Base-by-base conservation (phyloP, 2,329 filamentous ascomycete genomes). In the Gaeumannomyces sp. region DNA sequence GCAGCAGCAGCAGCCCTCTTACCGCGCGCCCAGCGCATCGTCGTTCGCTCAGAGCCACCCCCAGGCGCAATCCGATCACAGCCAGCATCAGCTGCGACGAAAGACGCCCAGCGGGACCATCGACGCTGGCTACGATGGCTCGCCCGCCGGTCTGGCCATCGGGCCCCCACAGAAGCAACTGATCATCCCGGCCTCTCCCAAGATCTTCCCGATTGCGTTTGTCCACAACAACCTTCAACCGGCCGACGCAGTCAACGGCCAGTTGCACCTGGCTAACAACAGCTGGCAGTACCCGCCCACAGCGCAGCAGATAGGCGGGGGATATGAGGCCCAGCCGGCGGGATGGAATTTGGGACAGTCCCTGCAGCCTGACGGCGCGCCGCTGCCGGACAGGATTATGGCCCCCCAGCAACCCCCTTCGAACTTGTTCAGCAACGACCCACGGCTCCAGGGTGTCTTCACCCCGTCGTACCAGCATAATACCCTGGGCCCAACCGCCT, bases 81-180 rank as follows among this genome's bases (percentile, higher is more conserved):
- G 76, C 64, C 92, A 97, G 75, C 88, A 96, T 75, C 90, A 92
- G 70, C 81, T 97, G 65, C 87, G 94, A 69, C 87, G 94, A 69
- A 98, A 98, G 76, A 98, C 94, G 11, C 95, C 94, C 5, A 94
- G 89, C 72, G 95, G 94, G n/a, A 97, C 93, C 53, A 84, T 98
- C 67, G 89, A 94, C 69, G 92, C 91, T 64, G 93, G 92, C 14
- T 97, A 97, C 72, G 93, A 98, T 81, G 92, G 91, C 38, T 91
- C 91, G 6, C 87, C 89, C 1, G 83, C 88, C 28, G 89, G 92
- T 72, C 86, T 89, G 70, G 86, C 84, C 13, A 86, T 88, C 50
- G 90, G 90, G 53, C 89, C 89, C 7, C 91, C 91, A 53, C 80
- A 87, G 60, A 97, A 97, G 77, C 93, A 97, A 73, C 86, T 97